Evolutionary conservation across 306 rosid genomes (phyloP), one percentile per base, ranked within the genome.

Genomic region (Albizia julibrissin): DNA sequence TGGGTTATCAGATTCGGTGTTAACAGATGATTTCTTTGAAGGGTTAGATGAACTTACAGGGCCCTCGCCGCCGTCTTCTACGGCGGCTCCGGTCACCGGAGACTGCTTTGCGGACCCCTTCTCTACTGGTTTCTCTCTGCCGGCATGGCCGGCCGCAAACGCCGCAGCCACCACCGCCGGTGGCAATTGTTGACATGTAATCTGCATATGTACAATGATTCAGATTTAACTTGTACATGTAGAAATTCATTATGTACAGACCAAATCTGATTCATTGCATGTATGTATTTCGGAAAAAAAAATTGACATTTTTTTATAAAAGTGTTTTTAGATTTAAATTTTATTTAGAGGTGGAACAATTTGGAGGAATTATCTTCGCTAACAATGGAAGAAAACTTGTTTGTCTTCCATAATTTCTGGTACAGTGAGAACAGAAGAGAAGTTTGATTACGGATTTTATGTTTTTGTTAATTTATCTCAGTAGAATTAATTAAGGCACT

Each of bases 1-100:
- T 75, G 93, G 89, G 1, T 33, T 88, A 37, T 91, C 91, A 33
- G 95, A 91, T 81, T 81, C 89, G 76, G 88, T 86, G 4, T 74
- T 93, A 8, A 75, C 88, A 54, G 98, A 93, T 62, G 95, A 95
- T 84, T 93, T 93, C 91, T 91, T 89, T 54, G 92, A 87, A 40
- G 94, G 92, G 21, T 87, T 93, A 67, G 97, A 93, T 24, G 98
- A 91, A 24, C 82, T 95, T 16, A 88, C 84, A 7, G 68, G 90
- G 39, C 83, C 89, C 61, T 22, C 47, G 10, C 31, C 52, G 4
- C 74, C 74, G 62, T 21, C 61, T 3, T 26, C 74, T 15, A 19
- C 84, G 26, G 39, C 11, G 62, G 70, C 39, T 1, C 67, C 67
- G 19, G 52, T 8, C 5, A 14, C 82, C 74, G 97, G 84, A 79